Percentiles rank a stretch among this genome's conserved stretches.
Conservation (phyloP, 2,329 filamentous ascomycete genomes). For the Cladophialophora yegresii region DNA sequence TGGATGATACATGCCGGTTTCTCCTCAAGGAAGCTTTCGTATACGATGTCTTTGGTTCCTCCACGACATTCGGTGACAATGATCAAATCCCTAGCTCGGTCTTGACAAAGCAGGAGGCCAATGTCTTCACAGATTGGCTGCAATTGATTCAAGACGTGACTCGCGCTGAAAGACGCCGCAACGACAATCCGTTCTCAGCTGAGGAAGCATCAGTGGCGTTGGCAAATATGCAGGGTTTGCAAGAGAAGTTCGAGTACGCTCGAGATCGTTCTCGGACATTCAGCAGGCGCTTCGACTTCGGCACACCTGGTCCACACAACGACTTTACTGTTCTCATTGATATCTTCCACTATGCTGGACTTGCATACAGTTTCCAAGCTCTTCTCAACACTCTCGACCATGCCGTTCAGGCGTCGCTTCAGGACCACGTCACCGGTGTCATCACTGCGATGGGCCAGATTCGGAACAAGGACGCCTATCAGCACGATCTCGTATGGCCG, state of each 20-base stretch:
- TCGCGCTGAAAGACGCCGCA: constrained; percentile 29
- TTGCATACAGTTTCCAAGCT: constrained; percentile 37
- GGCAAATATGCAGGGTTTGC: constrained; percentile 13
- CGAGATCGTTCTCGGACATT: constrained; percentile 28
- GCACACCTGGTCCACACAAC: constrained; percentile 17
- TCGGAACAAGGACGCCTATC: constrained; percentile 26
- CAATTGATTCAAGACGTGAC: constrained; percentile 37
- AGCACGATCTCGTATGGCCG: constrained; percentile 39
- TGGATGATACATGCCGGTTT: constrained; percentile 29
- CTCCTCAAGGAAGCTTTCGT: constrained; percentile 40
- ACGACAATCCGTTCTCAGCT: background rate
- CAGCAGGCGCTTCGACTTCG: constrained; percentile 32
- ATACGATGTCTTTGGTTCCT: constrained; percentile 37
- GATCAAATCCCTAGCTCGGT: constrained; percentile 27
- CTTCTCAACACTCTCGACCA: constrained; percentile 25
- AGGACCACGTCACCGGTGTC: constrained; percentile 11
- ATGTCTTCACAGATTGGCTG: constrained; percentile 37
- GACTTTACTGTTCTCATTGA: constrained; percentile 36
- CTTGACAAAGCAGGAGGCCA: constrained; percentile 27
- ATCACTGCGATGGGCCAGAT: constrained; percentile 18
- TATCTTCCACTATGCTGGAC: constrained; percentile 38
- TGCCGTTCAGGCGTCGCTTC: constrained; percentile 18
- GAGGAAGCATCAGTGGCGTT: background rate
- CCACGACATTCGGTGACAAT: constrained; percentile 36
- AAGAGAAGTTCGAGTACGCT: constrained; percentile 28